Evolutionary conservation across 1,139 yeast species (phyloP).

Genomic region (Geotrichum histeridarum): DNA sequence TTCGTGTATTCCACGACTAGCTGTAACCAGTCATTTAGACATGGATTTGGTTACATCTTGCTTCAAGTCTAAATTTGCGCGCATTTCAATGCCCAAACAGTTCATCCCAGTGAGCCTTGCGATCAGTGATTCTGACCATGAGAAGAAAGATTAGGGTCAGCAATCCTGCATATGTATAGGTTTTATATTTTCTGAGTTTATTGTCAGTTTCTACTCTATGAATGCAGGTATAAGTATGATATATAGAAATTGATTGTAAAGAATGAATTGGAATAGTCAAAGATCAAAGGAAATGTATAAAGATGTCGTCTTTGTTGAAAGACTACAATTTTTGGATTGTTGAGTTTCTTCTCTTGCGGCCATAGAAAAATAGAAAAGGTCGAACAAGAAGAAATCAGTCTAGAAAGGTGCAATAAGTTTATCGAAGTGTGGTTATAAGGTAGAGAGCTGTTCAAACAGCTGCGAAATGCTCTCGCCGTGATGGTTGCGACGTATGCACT

Average conservation of each 20-base stretch:
- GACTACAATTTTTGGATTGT: too few species aligned
- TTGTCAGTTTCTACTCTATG: too few species aligned
- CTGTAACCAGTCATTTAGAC: conserved; percentile 87
- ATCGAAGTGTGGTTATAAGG: conserved; percentile 41
- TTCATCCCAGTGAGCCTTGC: conserved; percentile 36
- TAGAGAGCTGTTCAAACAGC: conserved; percentile 76
- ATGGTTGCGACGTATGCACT: conserved; percentile 96
- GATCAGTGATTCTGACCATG: not conserved
- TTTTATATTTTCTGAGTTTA: too few species aligned
- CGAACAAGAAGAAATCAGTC: not conserved
- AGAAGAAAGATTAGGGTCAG: too few species aligned
- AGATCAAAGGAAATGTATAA: too few species aligned
- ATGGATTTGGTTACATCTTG: conserved; percentile 82
- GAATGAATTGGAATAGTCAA: too few species aligned
- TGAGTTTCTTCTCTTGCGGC: too few species aligned
- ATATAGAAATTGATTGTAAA: too few species aligned
- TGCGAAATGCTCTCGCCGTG: conserved; percentile 95
- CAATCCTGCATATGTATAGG: too few species aligned
- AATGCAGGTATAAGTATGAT: too few species aligned
- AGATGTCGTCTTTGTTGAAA: too few species aligned
- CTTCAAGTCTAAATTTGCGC: conserved; percentile 70
- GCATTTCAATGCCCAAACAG: conserved; percentile 79
- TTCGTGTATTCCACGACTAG: conserved; percentile 87
- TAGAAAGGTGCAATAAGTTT: conserved; percentile 34
- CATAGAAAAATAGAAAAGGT: not conserved